A percentile compares a stretch with the other conserved stretches of the same genome.
phyloP scores from a whole-genome alignment of 192 early-diverging fungal genomes.

The Entophlyctis luteolus region DNA sequence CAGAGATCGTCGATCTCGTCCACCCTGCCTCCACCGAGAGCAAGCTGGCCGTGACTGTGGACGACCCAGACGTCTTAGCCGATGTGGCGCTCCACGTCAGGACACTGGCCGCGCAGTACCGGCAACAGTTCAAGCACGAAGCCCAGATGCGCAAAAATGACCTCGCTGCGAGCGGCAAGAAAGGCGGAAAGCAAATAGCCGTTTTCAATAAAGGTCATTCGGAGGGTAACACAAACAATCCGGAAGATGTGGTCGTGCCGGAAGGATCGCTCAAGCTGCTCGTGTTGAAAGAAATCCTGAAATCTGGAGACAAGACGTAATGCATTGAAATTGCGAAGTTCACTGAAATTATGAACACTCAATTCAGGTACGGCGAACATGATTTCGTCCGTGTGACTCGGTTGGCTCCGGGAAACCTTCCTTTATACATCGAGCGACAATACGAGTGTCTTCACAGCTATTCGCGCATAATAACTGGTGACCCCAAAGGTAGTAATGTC shows the following conservation, averaged over 20 bases:
- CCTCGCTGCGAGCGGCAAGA: not conserved
- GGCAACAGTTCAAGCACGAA: not conserved
- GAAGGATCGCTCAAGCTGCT: too few relatives aligned
- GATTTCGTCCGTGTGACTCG: not conserved
- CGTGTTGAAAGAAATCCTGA: too few relatives aligned
- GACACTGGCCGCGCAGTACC: slow-evolving; percentile 7
- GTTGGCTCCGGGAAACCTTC: slow-evolving; percentile 6
- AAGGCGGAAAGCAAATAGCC: too few relatives aligned
- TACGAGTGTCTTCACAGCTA: slow-evolving; percentile 5
- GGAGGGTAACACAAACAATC: too few relatives aligned
- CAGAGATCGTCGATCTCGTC: too few relatives aligned
- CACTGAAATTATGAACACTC: too few relatives aligned
- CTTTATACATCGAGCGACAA: not conserved
- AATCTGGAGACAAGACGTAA: too few relatives aligned
- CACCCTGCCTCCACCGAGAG: too few relatives aligned
- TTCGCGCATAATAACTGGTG: not conserved
- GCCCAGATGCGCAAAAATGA: not conserved
- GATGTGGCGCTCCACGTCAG: slow-evolving; percentile 17
- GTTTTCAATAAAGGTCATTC: too few relatives aligned
- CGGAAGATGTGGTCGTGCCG: too few relatives aligned
- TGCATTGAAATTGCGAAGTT: too few relatives aligned
- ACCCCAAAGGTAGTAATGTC: not conserved
- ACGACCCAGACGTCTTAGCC: slow-evolving; percentile 14
- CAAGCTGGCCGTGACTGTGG: slow-evolving; percentile 15
- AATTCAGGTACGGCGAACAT: not conserved